Percentiles rank a stretch among this genome's conserved stretches.
phyloP scores from a whole-genome alignment of 495 filamentous ascomycete species.

The Penicillium cataractarum region DNA sequence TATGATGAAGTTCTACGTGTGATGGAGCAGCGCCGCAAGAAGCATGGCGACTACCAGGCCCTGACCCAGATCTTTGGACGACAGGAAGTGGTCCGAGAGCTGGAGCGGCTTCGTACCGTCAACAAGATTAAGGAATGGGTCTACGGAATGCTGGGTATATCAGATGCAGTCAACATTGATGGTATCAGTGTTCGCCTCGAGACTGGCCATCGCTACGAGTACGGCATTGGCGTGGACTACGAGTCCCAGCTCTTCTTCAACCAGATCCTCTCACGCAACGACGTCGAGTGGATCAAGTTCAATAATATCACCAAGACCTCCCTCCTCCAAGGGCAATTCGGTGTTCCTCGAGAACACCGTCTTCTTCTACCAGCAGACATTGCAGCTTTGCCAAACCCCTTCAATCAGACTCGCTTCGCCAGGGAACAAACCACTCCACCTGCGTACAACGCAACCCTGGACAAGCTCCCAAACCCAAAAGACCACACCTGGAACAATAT shows the following conservation, averaged over 20 bases:
- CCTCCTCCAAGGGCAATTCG: conserved; percentile 42
- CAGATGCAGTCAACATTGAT: conserved; percentile 52
- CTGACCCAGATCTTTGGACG: conserved; percentile 61
- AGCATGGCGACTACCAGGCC: conserved; percentile 50
- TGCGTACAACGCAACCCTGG: conserved; percentile 45
- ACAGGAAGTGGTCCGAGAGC: conserved; percentile 60
- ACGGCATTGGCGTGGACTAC: conserved; percentile 61
- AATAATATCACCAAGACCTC: conserved; percentile 48
- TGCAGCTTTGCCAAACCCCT: conserved; percentile 43
- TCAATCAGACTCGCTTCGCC: conserved; percentile 39
- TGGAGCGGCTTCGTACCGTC: conserved; percentile 46
- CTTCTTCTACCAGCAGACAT: conserved; percentile 49
- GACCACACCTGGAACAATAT: conserved; percentile 52
- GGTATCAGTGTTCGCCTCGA: conserved; percentile 42
- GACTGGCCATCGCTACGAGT: conserved; percentile 55
- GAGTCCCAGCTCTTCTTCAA: conserved; percentile 59
- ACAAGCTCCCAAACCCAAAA: conserved; percentile 41
- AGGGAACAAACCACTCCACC: conserved; percentile 39
- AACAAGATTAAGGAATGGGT: conserved; percentile 51
- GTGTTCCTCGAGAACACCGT: conserved; percentile 46
- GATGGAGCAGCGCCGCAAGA: conserved; percentile 42
- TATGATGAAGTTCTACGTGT: conserved; percentile 50
- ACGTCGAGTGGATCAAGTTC: conserved; percentile 54
- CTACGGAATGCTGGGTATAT: conserved; percentile 45
- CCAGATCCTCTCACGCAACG: conserved; percentile 43